Evolutionary conservation across 2,329 filamentous ascomycete genomes (phyloP).

Genomic region (Trichoderma atroviride): DNA sequence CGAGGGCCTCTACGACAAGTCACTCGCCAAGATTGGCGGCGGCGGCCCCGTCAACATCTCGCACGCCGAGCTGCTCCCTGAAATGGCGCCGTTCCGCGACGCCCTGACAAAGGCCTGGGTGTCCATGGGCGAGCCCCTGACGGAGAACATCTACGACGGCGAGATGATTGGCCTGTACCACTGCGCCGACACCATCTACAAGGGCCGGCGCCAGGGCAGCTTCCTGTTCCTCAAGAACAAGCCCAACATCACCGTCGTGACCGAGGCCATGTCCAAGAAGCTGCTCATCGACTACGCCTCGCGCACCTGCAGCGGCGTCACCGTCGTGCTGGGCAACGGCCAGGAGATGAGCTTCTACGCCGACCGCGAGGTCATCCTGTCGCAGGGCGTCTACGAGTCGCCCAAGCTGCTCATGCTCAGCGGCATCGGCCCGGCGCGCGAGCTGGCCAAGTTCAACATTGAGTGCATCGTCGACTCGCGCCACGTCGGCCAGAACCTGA

Average conservation of each 20-base stretch:
- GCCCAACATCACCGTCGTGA: slow-evolving; percentile 57
- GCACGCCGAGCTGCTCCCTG: slow-evolving; percentile 56
- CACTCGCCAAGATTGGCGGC: slow-evolving; percentile 54
- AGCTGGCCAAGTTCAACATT: slow-evolving; percentile 59
- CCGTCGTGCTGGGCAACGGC: slow-evolving; percentile 43
- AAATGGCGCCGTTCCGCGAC: slow-evolving; percentile 55
- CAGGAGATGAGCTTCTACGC: slow-evolving; percentile 51
- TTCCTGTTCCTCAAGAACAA: slow-evolving; percentile 56
- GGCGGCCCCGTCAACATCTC: slow-evolving; percentile 57
- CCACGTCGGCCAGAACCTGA: slow-evolving; percentile 66
- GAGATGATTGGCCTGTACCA: slow-evolving; percentile 57
- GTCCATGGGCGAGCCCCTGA: slow-evolving; percentile 53
- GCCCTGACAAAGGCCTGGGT: slow-evolving; percentile 55
- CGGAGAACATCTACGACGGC: slow-evolving; percentile 59
- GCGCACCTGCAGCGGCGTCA: slow-evolving; percentile 48
- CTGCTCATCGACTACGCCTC: slow-evolving; percentile 52
- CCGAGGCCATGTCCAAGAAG: slow-evolving; percentile 52
- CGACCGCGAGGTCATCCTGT: slow-evolving; percentile 52
- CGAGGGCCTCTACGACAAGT: slow-evolving; percentile 45
- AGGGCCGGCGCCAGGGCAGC: slow-evolving; percentile 56
- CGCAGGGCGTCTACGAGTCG: slow-evolving; percentile 61
- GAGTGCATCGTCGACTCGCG: slow-evolving; percentile 56
- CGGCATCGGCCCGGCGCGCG: slow-evolving; percentile 60
- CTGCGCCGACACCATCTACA: slow-evolving; percentile 59
- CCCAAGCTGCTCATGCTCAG: slow-evolving; percentile 67